Percentiles rank a stretch among this genome's conserved stretches.
These are phyloP conservation scores for Zasmidium cellare DNA, from an alignment of 2,329 filamentous ascomycete species.

Conservation along the genomic window DNA sequence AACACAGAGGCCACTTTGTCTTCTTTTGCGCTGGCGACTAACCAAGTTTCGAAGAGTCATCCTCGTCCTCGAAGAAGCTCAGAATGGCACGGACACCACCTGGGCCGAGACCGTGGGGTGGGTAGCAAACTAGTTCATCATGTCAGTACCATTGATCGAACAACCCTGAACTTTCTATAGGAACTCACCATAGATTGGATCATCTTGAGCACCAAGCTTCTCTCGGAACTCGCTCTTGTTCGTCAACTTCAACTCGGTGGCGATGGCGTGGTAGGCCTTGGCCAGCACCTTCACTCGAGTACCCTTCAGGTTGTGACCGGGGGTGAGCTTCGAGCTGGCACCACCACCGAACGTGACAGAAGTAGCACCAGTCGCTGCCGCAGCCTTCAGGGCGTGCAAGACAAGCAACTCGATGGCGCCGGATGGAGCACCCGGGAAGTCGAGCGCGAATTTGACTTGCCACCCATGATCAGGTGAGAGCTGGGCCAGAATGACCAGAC, in stretches of 20 bases:
- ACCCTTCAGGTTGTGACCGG: conserved; percentile 79
- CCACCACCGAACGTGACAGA: conserved; percentile 86
- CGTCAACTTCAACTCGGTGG: conserved; percentile 77
- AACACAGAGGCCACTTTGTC: neutral
- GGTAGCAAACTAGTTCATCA: conserved; percentile 68
- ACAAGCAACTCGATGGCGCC: conserved; percentile 85
- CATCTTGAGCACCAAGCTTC: conserved; percentile 83
- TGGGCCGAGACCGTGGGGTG: conserved; percentile 78
- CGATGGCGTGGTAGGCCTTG: conserved; percentile 78
- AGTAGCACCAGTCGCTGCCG: conserved; percentile 59
- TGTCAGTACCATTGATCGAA: too few species aligned
- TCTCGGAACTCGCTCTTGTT: conserved; percentile 86
- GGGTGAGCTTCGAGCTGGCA: conserved; percentile 70
- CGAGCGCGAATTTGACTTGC: conserved; percentile 95
- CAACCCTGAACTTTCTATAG: too few species aligned
- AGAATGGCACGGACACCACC: conserved; percentile 82
- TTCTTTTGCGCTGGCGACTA: conserved; percentile 13
- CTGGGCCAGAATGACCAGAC: conserved; percentile 80
- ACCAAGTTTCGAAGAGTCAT: conserved; percentile 26
- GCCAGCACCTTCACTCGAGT: conserved; percentile 78
- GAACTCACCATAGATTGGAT: conserved; percentile 66
- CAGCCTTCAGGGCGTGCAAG: conserved; percentile 66
- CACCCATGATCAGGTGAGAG: conserved; percentile 79
- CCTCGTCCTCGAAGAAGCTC: conserved; percentile 80
- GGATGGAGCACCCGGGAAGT: conserved; percentile 84